Conservation (phyloP, 352 stramenopile species). For the Globisporangium cystogenes region DNA sequence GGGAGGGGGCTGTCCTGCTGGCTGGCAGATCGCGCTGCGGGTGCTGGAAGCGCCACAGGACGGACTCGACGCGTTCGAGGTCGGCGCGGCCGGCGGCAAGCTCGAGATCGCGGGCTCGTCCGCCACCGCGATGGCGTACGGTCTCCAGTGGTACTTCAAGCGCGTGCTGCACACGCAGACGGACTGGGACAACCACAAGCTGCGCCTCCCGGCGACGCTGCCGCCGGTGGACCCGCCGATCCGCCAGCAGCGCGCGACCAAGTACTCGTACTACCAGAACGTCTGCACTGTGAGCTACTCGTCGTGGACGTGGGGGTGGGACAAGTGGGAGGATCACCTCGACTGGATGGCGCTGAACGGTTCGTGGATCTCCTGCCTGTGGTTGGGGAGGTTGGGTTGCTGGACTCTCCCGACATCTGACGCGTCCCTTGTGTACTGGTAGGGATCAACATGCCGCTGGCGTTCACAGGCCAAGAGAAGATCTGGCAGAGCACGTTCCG, state of each 20-base stretch:
- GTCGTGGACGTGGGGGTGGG: slow-evolving; percentile 83
- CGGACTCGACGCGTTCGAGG: slow-evolving; percentile 59
- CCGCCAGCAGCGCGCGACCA: slow-evolving; percentile 49
- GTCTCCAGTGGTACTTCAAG: slow-evolving; percentile 78
- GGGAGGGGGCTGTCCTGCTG: neutral
- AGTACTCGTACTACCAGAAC: slow-evolving; percentile 91
- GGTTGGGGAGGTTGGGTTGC: neutral
- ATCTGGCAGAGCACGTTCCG: slow-evolving; percentile 87
- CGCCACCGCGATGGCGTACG: slow-evolving; percentile 63
- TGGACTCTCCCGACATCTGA: neutral
- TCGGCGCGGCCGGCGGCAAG: slow-evolving; percentile 35
- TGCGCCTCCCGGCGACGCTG: slow-evolving; percentile 51
- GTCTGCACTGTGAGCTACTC: slow-evolving; percentile 91
- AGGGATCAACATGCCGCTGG: slow-evolving; percentile 89
- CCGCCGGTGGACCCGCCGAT: slow-evolving; percentile 26
- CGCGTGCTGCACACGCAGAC: slow-evolving; percentile 64
- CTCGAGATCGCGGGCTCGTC: slow-evolving; percentile 48
- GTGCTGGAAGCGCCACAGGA: slow-evolving; percentile 31
- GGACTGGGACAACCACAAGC: slow-evolving; percentile 74
- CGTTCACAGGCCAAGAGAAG: slow-evolving; percentile 88
- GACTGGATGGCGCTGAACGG: slow-evolving; percentile 92
- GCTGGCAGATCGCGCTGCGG: slow-evolving; percentile 40
- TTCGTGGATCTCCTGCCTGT: slow-evolving; percentile 12
- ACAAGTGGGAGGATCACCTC: slow-evolving; percentile 88
- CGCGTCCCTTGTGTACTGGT: neutral